phyloP scores from a whole-genome alignment of 768 basidiomycete species.

The Rhizopogon sp. region DNA sequence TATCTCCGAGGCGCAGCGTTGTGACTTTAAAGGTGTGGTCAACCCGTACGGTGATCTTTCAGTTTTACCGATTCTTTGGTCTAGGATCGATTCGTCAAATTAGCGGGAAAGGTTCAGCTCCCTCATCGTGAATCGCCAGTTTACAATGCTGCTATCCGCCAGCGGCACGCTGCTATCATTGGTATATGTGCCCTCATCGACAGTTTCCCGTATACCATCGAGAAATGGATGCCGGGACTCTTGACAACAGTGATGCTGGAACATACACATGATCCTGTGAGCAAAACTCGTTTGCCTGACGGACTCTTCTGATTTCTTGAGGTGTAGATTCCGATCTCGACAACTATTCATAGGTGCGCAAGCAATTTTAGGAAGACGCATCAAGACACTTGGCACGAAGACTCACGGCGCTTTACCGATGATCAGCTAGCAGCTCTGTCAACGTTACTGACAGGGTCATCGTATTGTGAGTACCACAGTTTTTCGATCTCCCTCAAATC shows the following conservation, averaged over 20 bases:
- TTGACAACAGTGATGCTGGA: conserved; percentile 74
- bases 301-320: conserved; percentile 4
- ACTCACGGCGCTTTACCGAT: conserved; percentile 79
- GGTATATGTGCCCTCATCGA: conserved; percentile 89
- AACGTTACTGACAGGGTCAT: conserved; percentile 81
- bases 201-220: conserved; percentile 90
- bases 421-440: conserved; percentile 80
- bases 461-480: conserved; percentile 54
- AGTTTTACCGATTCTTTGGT: not conserved
- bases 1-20: conserved; percentile 76
- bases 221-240: conserved; percentile 85
- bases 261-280: conserved; percentile 81
- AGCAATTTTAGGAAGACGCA: conserved; percentile 79
- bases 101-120: conserved; percentile 62
- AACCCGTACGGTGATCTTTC: not conserved
- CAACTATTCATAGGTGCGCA: conserved; percentile 76
- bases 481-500: conserved; percentile 12
- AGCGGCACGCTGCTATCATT: conserved; percentile 84
- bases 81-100: conserved; percentile 75
- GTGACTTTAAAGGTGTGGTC: conserved; percentile 59
- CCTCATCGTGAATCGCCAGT: conserved; percentile 57
- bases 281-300: not conserved
- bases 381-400: conserved; percentile 88
- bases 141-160: conserved; percentile 69
- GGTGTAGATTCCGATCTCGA: conserved; percentile 73